Percentiles rank a stretch among this genome's conserved stretches.
These are phyloP conservation scores for Phanerochaete carnosa DNA, from an alignment of 768 basidiomycete genomes.

Conservation along the genomic window DNA sequence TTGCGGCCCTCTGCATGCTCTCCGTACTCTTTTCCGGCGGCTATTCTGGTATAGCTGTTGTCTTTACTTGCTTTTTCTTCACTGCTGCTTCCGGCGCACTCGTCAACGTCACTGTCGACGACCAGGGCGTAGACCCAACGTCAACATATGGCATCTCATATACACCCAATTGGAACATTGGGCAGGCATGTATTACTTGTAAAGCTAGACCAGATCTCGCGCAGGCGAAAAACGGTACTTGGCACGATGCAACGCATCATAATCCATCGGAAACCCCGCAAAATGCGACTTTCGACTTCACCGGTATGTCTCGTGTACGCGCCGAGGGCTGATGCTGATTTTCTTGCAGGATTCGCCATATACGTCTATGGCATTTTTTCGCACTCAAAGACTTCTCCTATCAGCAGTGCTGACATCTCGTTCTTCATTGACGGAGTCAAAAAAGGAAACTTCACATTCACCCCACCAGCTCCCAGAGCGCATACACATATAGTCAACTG, in stretches of 20 bases:
- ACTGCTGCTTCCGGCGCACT: not conserved
- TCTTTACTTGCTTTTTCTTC: no score
- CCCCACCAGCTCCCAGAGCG: not conserved
- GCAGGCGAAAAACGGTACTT: slow-evolving; percentile 26
- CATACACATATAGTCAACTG: not conserved
- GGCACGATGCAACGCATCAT: slow-evolving; percentile 29
- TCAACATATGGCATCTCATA: not conserved
- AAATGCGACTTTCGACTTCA: slow-evolving; percentile 13
- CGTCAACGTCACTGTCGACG: not conserved
- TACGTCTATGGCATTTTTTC: not conserved
- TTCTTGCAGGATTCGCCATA: not conserved
- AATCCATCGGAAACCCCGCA: not conserved
- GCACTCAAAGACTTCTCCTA: not conserved
- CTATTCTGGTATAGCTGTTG: no score
- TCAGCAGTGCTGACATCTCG: not conserved
- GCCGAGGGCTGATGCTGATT: not conserved
- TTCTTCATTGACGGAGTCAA: not conserved
- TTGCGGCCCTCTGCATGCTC: no score
- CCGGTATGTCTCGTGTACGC: slow-evolving; percentile 1
- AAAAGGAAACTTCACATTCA: not conserved
- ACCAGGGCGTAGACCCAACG: not conserved
- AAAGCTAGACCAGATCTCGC: slow-evolving; percentile 20
- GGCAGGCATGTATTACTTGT: slow-evolving; percentile 23
- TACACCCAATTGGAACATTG: not conserved
- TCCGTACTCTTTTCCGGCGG: no score